Conservation (phyloP, 768 basidiomycete species). For the Dioszegia hungarica region DNA sequence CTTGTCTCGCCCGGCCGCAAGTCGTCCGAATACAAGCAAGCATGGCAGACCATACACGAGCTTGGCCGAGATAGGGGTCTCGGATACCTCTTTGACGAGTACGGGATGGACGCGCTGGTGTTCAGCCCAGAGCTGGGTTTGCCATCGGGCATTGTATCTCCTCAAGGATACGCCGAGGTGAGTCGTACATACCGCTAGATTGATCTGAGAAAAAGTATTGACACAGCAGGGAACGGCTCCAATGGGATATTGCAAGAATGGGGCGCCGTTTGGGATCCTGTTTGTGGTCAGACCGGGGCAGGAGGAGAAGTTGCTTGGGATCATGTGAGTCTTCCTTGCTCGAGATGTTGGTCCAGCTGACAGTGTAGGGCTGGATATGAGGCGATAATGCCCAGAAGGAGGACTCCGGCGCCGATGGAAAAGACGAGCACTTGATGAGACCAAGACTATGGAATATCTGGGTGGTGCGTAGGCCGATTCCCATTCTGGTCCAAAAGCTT, state of each 20-base stretch:
- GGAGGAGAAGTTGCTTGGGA: background rate
- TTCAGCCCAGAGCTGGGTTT: constrained; percentile 27
- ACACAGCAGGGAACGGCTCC: constrained; percentile 15
- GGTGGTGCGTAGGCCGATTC: too few species aligned
- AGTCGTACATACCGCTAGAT: constrained; percentile 6
- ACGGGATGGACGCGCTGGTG: constrained; percentile 31
- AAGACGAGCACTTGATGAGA: too few species aligned
- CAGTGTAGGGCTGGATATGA: background rate
- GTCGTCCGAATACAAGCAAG: constrained; percentile 14
- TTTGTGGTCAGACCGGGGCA: background rate
- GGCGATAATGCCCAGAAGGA: background rate
- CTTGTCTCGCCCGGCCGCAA: constrained; percentile 22
- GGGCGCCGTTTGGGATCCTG: constrained; percentile 17
- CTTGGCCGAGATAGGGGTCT: constrained; percentile 22
- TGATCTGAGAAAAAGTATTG: too few species aligned
- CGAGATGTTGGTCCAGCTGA: background rate
- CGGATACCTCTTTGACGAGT: constrained; percentile 23
- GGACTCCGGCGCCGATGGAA: background rate
- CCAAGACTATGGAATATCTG: too few species aligned
- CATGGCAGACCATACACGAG: constrained; percentile 14
- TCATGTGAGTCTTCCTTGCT: background rate
- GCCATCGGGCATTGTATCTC: constrained; percentile 16
- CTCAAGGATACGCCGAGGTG: constrained; percentile 31
- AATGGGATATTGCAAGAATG: constrained; percentile 14
- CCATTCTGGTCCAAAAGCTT: too few species aligned